Conservation (phyloP, 495 filamentous ascomycete genomes). For the Hypoxylon lienhwacheense region DNA sequence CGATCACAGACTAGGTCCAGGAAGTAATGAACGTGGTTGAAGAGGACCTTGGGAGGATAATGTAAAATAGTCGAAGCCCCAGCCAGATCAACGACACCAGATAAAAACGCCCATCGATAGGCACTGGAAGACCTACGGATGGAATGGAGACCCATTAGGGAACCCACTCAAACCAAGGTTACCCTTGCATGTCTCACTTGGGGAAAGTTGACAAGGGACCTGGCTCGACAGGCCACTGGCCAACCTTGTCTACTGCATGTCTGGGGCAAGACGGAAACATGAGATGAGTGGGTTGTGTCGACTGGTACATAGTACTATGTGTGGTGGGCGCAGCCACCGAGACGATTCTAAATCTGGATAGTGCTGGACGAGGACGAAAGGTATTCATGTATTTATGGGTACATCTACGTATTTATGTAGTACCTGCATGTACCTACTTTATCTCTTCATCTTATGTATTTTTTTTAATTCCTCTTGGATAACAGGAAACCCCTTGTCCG, state of each 20-base stretch:
- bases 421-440: background rate
- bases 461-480: conserved; percentile 11
- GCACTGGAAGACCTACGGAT: conserved; percentile 37
- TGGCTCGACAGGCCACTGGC: conserved; percentile 31
- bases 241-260: conserved; percentile 43
- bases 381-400: conserved; percentile 36
- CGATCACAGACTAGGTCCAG: conserved; percentile 48
- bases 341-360: conserved; percentile 44
- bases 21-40: conserved; percentile 45
- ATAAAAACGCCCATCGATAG: conserved; percentile 45
- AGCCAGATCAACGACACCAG: conserved; percentile 46
- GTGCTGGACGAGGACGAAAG: conserved; percentile 17
- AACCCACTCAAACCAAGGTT: conserved; percentile 34
- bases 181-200: conserved; percentile 49
- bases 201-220: conserved; percentile 48
- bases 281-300: conserved; percentile 48
- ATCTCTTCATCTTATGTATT: background rate
- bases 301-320: conserved; percentile 38
- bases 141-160: too few species aligned
- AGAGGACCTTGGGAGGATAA: conserved; percentile 53
- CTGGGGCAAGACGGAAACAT: conserved; percentile 55
- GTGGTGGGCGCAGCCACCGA: conserved; percentile 43
- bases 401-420: conserved; percentile 12
- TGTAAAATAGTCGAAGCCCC: conserved; percentile 47
- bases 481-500: conserved; percentile 31